Evolutionary conservation across 768 basidiomycete genomes (phyloP), one percentile per base, ranked within the genome.

Genomic region (Rhizopogon salebrosus): DNA sequence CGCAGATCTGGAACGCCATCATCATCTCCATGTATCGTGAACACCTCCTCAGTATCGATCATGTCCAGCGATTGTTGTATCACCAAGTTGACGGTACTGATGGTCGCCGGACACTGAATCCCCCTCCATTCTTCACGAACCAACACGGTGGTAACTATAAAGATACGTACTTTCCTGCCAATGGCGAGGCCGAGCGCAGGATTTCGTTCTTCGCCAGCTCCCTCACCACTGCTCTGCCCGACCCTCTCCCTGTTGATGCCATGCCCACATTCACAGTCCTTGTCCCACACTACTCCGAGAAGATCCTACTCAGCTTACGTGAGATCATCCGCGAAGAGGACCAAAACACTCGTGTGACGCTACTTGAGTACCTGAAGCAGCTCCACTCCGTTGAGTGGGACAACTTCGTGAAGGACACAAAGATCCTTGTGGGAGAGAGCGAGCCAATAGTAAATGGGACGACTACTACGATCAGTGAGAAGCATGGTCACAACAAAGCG

Each of bases 191-290:
- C 13, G 94, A 98, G 69, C 87, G 97, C 57, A 87, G 97, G 49
- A 95, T 99, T 64, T 98, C 95, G 6, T 99, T 98, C 82, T 98
- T 99, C 65, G 93, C 97, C 2, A 95, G 95, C 22, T 98, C 95
- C 11, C 80, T 98, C 54, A 98, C 97, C 27, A 98, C 94, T 20
- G 84, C 93, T 14, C 81, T 98, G 45, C 95, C 97, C 16, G 95
- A 98, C 57, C 90, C 95, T 11, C 81, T 98, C 40, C 92, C 95
- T 11, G 87, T 99, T 52, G 95, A 98, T 64, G 90, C 95, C 20
- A 98, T 99, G 97, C 97, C 97, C 10, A 98, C 95, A 0, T 99
- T 98, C 73, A 99, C 97, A n/a, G 97, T 99, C 52, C 84, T 99
- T 36, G 92, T 97, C 1, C 97, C 97, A 10, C 97, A 99, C 72